Evolutionary conservation across 2,329 filamentous ascomycete genomes (phyloP), one percentile per base, ranked within the genome.

Genomic region (Sordariomycetes sp.): DNA sequence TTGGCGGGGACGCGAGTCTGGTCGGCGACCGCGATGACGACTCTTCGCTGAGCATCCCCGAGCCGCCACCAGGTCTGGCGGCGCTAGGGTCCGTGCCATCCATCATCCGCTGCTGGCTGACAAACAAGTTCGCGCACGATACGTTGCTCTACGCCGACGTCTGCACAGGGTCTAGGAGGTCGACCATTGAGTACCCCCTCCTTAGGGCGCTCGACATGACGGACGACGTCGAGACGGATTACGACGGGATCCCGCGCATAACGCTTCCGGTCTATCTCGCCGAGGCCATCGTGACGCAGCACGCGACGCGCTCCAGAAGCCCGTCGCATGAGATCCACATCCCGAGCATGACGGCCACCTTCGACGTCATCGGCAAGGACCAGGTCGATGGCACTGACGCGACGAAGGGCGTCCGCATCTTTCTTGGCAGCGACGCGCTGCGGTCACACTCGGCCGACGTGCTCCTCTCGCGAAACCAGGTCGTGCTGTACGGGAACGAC

Each of bases 101-200:
- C 34, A 96, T 99, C 62, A 89, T 97, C 58, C 86, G 94, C 60
- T 99, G 94, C 74, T 97, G 94, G 91, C 77, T 97, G 63, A 92
- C 89, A 28, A 87, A 85, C 39, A 86, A 89, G 65, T 97, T 95
- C 71, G 92, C 90, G 15, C 92, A 96, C 67, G 85, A 87, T 62
- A 87, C 90, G 10, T 79, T 97, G 17, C 76, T 96, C 5, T 97
- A 97, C 67, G 94, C 91, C 39, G 91, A 90, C 36, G 78, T 97
- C 2, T 97, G 94, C 69, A 92, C 89, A 2, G 94, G 92, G 1
- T 95, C 94, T 5, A 90, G 91, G 68, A 86, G 84, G 63, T 97
- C 94, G 1, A 84, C 83, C n/a, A 73, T 99, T 52, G 87, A 94
- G 58, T 78, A 81, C 63, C 81, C 83, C 6, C 77, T 96, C 56